A percentile compares a stretch with the other conserved stretches of the same genome.
These are phyloP conservation scores for Tetrapyrgos nigripes DNA, from an alignment of 1,284 basidiomycete species.

Conservation along the genomic window DNA sequence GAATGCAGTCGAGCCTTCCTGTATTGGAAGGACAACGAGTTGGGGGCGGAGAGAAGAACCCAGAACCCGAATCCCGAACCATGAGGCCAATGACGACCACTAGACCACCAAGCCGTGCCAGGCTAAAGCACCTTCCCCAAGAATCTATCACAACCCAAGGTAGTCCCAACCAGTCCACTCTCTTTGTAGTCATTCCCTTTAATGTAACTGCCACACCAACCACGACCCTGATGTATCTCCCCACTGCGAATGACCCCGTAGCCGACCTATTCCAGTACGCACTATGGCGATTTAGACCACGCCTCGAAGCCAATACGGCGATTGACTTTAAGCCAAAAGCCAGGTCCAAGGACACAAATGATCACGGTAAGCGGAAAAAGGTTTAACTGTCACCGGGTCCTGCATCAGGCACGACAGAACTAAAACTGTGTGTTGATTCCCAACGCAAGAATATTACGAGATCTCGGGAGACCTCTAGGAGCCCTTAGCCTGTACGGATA, in stretches of 20 bases:
- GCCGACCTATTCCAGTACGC: conserved; percentile 15
- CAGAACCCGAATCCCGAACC: too few species aligned
- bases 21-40: conserved; percentile 16
- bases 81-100: neutral
- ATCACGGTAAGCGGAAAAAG: conserved; percentile 19
- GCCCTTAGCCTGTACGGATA: conserved; percentile 11
- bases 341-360: conserved; percentile 9
- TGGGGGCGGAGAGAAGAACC: conserved; percentile 14
- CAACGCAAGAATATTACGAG: conserved; percentile 13
- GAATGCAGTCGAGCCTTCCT: conserved; percentile 14
- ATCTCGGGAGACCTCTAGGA: conserved; percentile 3
- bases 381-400: conserved; percentile 21
- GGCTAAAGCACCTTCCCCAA: neutral
- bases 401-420: conserved; percentile 7
- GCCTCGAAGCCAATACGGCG: conserved; percentile 5
- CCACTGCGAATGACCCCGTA: conserved; percentile 8
- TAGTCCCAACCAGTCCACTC: neutral
- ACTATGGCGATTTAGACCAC: conserved; percentile 19
- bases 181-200: neutral
- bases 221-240: conserved; percentile 7
- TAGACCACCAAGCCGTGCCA: neutral
- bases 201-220: neutral
- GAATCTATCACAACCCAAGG: neutral
- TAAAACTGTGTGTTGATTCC: conserved; percentile 10
- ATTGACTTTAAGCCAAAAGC: conserved; percentile 9